Conservation (phyloP, 164 flowering plant genomes). For the Vitis rotundifolia region DNA sequence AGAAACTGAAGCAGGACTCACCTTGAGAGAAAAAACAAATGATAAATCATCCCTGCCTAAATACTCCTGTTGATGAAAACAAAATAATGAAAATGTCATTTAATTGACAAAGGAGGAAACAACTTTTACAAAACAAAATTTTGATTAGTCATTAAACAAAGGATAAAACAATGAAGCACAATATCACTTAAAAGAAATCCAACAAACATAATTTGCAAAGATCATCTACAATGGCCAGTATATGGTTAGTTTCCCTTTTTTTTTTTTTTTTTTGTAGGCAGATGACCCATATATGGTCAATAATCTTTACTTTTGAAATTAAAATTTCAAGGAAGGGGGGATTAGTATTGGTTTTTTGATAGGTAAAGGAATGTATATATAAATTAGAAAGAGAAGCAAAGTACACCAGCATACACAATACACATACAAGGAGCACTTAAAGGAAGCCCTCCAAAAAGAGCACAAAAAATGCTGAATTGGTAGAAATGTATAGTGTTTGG, state of each 20-base stretch:
- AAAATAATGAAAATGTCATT: slow-evolving; percentile 5
- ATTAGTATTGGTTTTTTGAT: no score
- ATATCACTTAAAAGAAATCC: background rate
- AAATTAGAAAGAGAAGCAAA: no score
- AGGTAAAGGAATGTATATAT: no score
- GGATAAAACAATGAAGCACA: background rate
- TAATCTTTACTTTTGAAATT: no score
- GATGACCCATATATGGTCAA: background rate
- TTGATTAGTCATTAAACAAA: background rate
- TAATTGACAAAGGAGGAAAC: background rate
- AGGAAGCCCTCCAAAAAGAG: no score
- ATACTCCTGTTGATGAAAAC: slow-evolving; percentile 60
- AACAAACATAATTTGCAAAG: background rate
- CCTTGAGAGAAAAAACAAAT: slow-evolving; percentile 88
- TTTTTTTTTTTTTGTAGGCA: no score
- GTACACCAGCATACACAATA: no score
- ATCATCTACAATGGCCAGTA: background rate
- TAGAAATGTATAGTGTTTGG: no score
- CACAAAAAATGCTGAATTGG: no score
- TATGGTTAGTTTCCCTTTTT: no score
- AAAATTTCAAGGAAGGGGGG: no score
- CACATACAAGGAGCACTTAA: no score
- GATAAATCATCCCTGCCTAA: slow-evolving; percentile 80
- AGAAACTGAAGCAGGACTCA: slow-evolving; percentile 20
- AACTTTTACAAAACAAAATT: background rate